Evolutionary conservation across 2,329 filamentous ascomycete genomes (phyloP).

Genomic region (Metarhizium album): DNA sequence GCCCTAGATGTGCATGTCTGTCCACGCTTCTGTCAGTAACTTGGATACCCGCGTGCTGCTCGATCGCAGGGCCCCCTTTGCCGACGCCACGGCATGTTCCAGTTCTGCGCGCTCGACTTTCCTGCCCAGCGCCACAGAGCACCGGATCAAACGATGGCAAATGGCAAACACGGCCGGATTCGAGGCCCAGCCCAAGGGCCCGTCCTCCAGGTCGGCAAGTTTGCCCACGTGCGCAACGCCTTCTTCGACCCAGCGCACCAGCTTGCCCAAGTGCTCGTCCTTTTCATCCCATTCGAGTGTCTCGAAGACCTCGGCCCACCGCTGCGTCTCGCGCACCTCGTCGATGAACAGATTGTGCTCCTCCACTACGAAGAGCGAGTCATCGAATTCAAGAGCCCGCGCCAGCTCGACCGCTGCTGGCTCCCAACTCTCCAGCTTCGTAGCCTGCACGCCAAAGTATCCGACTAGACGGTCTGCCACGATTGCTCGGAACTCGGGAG

Average conservation of each 20-base stretch:
- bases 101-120: constrained; percentile 5
- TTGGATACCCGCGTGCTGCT: constrained; percentile 15
- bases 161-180: constrained; percentile 57
- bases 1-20: neutral
- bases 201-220: constrained; percentile 36
- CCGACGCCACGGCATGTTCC: constrained; percentile 4
- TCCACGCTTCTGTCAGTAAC: constrained; percentile 15
- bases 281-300: constrained; percentile 12
- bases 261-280: constrained; percentile 13
- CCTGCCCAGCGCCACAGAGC: constrained; percentile 24
- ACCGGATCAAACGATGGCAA: constrained; percentile 35
- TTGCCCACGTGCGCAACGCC: constrained; percentile 35
- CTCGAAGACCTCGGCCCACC: constrained; percentile 52
- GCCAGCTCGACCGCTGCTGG: constrained; percentile 29
- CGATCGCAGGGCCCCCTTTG: constrained; percentile 3
- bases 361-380: constrained; percentile 73
- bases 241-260: constrained; percentile 36
- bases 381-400: constrained; percentile 42
- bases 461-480: constrained; percentile 32
- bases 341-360: constrained; percentile 94
- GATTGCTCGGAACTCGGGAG: constrained; percentile 26
- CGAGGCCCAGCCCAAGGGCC: constrained; percentile 62
- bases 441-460: constrained; percentile 8
- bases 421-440: constrained; percentile 6
- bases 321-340: constrained; percentile 58